Evolutionary conservation across 2,329 filamentous ascomycete genomes (phyloP), one percentile per base, ranked within the genome.

Genomic region (Capronia coronata): DNA sequence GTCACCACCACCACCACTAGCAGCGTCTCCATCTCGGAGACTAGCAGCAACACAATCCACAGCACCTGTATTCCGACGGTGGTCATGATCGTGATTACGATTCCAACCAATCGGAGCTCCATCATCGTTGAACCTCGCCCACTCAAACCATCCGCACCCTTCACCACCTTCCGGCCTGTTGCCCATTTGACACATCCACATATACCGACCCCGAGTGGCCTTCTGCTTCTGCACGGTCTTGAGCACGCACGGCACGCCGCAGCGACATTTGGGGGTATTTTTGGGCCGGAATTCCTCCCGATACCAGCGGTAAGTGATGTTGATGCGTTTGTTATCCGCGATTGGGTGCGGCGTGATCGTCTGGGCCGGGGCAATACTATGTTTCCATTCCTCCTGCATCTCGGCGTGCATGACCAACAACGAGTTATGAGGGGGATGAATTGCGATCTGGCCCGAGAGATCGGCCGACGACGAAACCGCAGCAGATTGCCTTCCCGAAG

Each of bases 331-430:
- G 59, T 82, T 89, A 0, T 84, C 84, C 0, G 90, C 78, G 1
- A 95, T 65, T 0, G 90, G 87, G 65, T 98, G 93, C 1, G 88
- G 87, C 54, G 89, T 84, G 51, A 97, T 86, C 2, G 83, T 80
- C 42, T 76, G 74, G 0, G 86, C 83, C 0, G 89, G 86, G 0
- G 82, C 75, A 37, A 98, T 86, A 58, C 80, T 79, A 66, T 98
- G 93, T 66, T 96, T 97, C 89, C 89, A 97, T 63, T 86, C 84
- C 64, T 97, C 91, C 64, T 97, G 91, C 87, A 95, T 97, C 64
- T 94, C 88, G 1, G 91, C 90, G 63, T 97, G 90, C 93, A 98
- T 97, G 8, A 97, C 75, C 0, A 98, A 75, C 0, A 97, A 76
- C 0, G 87, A 94, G 66, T 97, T 97, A 67, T 97, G 93, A 0